phyloP scores from a whole-genome alignment of 257 asterid genomes.

The Catharanthus roseus region DNA sequence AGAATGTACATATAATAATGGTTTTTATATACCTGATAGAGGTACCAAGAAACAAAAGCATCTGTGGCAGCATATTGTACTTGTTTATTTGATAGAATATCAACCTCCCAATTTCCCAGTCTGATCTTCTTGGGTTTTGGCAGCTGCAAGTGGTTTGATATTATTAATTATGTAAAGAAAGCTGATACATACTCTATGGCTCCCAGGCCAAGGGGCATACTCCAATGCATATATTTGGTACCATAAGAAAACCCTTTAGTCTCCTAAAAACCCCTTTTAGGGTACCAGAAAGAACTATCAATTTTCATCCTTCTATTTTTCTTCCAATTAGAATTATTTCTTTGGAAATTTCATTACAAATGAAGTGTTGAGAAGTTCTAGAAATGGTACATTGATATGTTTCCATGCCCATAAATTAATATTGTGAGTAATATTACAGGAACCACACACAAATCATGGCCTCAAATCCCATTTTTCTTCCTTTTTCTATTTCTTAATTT shows the following conservation, averaged over 20 bases:
- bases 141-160: constrained; percentile 49
- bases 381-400: background rate
- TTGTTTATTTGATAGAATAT: constrained; percentile 55
- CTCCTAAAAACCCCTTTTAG: background rate
- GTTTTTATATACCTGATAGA: constrained; percentile 56
- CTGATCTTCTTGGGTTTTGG: constrained; percentile 70
- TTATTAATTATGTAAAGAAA: constrained; percentile 4
- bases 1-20: background rate
- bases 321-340: background rate
- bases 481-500: too few species aligned
- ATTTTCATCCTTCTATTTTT: background rate
- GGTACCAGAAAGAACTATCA: background rate
- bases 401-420: background rate
- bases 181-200: background rate
- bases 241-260: background rate
- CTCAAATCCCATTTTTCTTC: background rate
- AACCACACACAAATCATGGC: background rate
- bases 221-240: background rate
- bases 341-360: background rate
- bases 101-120: constrained; percentile 90
- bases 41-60: constrained; percentile 81
- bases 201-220: background rate
- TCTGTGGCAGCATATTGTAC: constrained; percentile 82
- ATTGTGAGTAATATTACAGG: background rate
- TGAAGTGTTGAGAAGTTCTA: background rate